phyloP scores from a whole-genome alignment of 2,329 filamentous ascomycete species.

The Coleophoma crateriformis region DNA sequence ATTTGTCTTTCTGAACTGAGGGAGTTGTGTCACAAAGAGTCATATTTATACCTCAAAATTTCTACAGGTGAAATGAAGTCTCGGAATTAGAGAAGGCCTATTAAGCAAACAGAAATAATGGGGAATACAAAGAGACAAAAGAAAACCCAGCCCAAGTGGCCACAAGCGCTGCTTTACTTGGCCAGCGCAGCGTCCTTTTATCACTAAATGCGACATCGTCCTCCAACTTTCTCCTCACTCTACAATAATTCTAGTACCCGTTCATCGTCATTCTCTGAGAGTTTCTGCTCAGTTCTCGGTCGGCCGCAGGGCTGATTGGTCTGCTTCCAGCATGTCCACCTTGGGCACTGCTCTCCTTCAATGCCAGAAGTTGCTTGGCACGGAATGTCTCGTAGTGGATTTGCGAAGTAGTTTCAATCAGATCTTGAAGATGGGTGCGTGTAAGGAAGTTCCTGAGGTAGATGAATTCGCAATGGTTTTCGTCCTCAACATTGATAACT shows the following conservation, averaged over 20 bases:
- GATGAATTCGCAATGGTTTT: constrained; percentile 99
- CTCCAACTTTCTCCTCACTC: constrained; percentile 15
- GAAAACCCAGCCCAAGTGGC: constrained; percentile 21
- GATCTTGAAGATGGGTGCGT: constrained; percentile 94
- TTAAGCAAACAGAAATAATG: constrained; percentile 28
- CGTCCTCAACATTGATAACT: constrained; percentile 98
- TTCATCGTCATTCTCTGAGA: constrained; percentile 99
- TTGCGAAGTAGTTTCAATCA: constrained; percentile 98
- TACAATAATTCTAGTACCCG: constrained; percentile 65
- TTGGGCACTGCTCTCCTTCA: constrained; percentile 95
- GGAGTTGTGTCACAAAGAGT: too few species aligned
- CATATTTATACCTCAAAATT: neutral
- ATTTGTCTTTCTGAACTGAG: too few species aligned
- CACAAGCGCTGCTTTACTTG: constrained; percentile 20
- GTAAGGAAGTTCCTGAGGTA: constrained; percentile 98
- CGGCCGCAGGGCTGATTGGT: constrained; percentile 91
- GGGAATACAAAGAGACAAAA: constrained; percentile 22
- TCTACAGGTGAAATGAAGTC: constrained; percentile 24
- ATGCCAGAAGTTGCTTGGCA: constrained; percentile 93
- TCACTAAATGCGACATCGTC: constrained; percentile 23
- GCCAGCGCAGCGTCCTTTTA: constrained; percentile 25
- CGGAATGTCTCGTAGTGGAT: constrained; percentile 99
- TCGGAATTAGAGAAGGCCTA: constrained; percentile 28
- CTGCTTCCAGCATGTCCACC: constrained; percentile 64
- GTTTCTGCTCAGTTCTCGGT: constrained; percentile 92